Conservation (phyloP, 352 stramenopile species). For the Hyaloperonospora arabidopsidis region DNA sequence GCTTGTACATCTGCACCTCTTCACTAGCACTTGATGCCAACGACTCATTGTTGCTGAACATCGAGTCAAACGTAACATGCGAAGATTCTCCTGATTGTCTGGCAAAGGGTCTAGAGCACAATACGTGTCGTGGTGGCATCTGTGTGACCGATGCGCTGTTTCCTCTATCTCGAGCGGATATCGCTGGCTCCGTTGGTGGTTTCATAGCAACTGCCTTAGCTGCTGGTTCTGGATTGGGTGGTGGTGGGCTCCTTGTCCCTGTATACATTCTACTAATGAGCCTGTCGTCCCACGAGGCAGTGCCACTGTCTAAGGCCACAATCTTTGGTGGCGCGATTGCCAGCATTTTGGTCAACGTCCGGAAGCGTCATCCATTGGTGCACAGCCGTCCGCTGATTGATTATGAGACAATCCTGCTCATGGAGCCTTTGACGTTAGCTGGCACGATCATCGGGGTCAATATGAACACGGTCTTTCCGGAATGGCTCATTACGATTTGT, state of each 20-base stretch:
- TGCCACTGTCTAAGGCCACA: conserved; percentile 76
- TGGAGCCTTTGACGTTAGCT: conserved; percentile 82
- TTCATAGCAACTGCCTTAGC: conserved; percentile 61
- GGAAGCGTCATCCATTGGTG: conserved; percentile 56
- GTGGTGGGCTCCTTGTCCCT: conserved; percentile 68
- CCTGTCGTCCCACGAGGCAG: conserved; percentile 69
- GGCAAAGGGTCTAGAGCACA: conserved; percentile 27
- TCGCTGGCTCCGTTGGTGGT: conserved; percentile 53
- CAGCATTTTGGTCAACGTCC: conserved; percentile 62
- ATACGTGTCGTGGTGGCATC: conserved; percentile 39
- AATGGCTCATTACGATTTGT: conserved; percentile 77
- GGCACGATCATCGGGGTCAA: conserved; percentile 83
- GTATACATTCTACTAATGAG: conserved; percentile 72
- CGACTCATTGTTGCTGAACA: conserved; percentile 27
- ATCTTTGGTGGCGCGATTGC: conserved; percentile 78
- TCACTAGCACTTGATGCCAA: conserved; percentile 23
- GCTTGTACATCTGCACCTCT: conserved; percentile 2
- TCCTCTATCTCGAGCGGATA: conserved; percentile 43
- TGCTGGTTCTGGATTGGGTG: conserved; percentile 56
- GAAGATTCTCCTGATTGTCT: conserved; percentile 45
- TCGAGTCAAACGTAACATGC: conserved; percentile 27
- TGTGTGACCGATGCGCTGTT: conserved; percentile 56
- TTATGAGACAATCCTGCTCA: conserved; percentile 78
- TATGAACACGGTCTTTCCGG: conserved; percentile 76
- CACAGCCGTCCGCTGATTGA: conserved; percentile 63